Conservation (phyloP, 2,329 filamentous ascomycete genomes). For the Chalaropsis ovoidea region DNA sequence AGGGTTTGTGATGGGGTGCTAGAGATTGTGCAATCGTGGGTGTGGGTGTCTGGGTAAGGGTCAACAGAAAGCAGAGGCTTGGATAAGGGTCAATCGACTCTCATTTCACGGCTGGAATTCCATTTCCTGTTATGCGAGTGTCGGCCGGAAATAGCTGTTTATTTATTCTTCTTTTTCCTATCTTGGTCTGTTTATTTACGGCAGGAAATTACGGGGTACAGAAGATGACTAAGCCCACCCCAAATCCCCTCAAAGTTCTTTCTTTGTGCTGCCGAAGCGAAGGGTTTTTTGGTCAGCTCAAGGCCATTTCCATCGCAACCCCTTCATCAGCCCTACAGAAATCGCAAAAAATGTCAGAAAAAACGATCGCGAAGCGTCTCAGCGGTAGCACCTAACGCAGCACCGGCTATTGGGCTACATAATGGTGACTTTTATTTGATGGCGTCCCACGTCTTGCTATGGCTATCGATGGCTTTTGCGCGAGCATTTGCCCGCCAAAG, state of each 20-base stretch:
- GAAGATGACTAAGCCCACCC: neutral
- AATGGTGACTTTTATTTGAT: no score
- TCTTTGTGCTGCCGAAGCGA: neutral
- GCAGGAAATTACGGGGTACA: neutral
- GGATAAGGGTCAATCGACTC: neutral
- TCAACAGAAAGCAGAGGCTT: neutral
- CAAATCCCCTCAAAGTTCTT: neutral
- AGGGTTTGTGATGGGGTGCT: neutral
- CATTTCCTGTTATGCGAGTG: neutral
- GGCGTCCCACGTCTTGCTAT: neutral
- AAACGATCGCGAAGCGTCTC: neutral
- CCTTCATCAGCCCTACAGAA: neutral
- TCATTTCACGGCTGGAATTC: neutral
- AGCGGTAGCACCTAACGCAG: neutral
- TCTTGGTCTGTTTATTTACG: slow-evolving; percentile 10
- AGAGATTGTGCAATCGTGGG: neutral
- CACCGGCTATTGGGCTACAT: neutral
- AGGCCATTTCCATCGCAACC: neutral
- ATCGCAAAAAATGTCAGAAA: neutral
- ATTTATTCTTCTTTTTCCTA: slow-evolving; percentile 1
- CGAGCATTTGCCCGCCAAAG: neutral
- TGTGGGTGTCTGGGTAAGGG: neutral
- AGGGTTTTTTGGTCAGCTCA: neutral
- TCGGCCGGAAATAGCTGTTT: neutral
- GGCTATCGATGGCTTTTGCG: neutral